Base-by-base conservation (phyloP, 78 protist genomes). In the Anaeramoeba flamelloides region DNA sequence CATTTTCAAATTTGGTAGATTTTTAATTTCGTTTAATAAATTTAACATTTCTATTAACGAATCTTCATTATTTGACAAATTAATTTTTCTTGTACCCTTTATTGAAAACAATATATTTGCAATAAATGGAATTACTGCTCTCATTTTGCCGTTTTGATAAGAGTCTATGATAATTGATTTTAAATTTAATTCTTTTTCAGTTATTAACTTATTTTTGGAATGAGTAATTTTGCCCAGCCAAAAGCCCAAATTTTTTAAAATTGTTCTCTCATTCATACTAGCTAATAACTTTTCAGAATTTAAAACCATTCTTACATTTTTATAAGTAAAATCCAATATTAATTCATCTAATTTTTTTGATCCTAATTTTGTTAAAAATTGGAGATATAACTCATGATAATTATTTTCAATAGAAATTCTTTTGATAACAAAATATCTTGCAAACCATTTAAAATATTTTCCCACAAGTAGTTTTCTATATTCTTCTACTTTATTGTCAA, bases 141-240 rank as follows among this genome's bases (percentile, higher is more conserved):
- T 82, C 33, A 94, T 78, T 0, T 82, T 39, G 4, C 90, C 92
- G 36, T 79, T 31, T 37, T 84, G 89, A 80, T 80, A 88, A 17
- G 96, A 92, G 37, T 91, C 88, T 37, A 89, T 32, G 31, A 97
- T 2, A 3, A 97, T 81, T 39, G 88, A 95, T 86, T 92, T 81
- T 80, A 96, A 82, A 41, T 92, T 87, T 30, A 97, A 82, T 75
- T 91, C 83, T 38, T 83, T 86, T 80, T 84, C 90, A 33, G 95
- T 83, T 39, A 97, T 76, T 12, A 98, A 97, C 75, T 78, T 89
- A 91, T 92, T 93, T 40, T 82, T 65, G 2, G 87, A 88, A n/a
- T 96, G 81, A 30, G 99, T 97, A 69, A 87, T 38, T 78, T 74
- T 12, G 38, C 99, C 99, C 0, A 97, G 87, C 97, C 96, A 97